Evolutionary conservation across 2,329 filamentous ascomycete genomes (phyloP), one percentile per base, ranked within the genome.

Genomic region (Cordyceps javanica): DNA sequence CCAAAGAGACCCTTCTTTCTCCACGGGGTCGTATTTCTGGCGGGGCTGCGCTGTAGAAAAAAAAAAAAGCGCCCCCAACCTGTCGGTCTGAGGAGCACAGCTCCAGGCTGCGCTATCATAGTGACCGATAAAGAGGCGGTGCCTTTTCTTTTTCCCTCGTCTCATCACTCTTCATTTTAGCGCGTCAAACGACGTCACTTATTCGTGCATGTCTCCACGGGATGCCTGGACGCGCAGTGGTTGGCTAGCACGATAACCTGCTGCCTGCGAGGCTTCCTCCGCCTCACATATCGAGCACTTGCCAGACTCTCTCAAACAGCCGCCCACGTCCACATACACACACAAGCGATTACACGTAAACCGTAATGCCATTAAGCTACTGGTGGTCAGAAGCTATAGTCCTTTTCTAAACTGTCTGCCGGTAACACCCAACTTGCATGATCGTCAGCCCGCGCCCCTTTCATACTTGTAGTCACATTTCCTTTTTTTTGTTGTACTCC

Each of bases 291-390:
- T 2, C 34, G 14, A 23, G 30, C 32, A 34, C 16, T n/a, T 16
- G n/a, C 28, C 8, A n/a, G 26, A 30, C 30, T 28, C 30, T 34
- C 21, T 13, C 19, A 36, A 14, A 8, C 32, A 38, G 32, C 38
- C 21, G 32, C 48, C 48, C 21, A n/a, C 5, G 21, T 14, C 3
- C 19, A 25, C 32, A 39, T 8, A 6, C 32, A 39, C 8, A 2
- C 14, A 38, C 10, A 21, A 16, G 14, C 9, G 9, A 16, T 39
- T 19, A 11, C 38, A 55, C 21, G 52, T 19, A 45, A 55, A 46
- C 39, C 53, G 34, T 49, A 23, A 56, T 56, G 44, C 52, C 53
- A 49, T 56, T 49, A 49, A 56, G 44, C 53, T 56, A 56, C 53
- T 39, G 53, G 30, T 41, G 46, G 30, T 38, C 52, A 49, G 53